Conservation (phyloP, 1,139 yeast species). For the Candida sojae region DNA sequence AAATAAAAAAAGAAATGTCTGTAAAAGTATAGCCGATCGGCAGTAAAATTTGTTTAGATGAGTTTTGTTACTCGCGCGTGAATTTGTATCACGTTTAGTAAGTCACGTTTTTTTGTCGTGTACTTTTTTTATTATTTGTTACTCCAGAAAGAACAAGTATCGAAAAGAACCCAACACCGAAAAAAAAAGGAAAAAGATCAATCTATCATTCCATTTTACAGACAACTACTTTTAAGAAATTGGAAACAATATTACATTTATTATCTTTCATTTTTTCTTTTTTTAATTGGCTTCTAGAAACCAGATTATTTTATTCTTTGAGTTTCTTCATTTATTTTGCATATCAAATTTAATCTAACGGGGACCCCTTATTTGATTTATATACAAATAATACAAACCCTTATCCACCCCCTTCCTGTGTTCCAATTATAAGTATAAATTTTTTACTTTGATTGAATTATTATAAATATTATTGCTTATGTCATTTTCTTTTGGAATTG, state of each 20-base stretch:
- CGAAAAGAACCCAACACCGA: neutral
- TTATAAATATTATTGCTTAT: constrained; percentile 4
- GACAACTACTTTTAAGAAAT: too few species aligned
- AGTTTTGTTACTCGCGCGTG: neutral
- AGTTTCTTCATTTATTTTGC: neutral
- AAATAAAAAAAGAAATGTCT: neutral
- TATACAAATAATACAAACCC: neutral
- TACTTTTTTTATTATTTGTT: neutral
- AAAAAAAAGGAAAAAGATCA: too few species aligned
- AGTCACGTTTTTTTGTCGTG: neutral
- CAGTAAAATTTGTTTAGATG: neutral
- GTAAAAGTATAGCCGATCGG: neutral
- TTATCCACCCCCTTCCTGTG: neutral
- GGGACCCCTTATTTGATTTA: neutral
- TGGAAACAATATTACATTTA: too few species aligned
- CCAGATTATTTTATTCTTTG: neutral
- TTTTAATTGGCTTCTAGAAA: neutral
- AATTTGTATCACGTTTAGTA: neutral
- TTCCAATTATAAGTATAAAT: constrained; percentile 1
- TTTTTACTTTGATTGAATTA: neutral
- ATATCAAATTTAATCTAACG: neutral
- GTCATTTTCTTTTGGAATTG: constrained; percentile 15
- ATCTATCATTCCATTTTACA: too few species aligned
- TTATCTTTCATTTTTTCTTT: too few species aligned
- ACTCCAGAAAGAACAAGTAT: constrained; percentile 2